Evolutionary conservation across 768 basidiomycete genomes (phyloP).

Genomic region (Neoboletus subvelutipes): DNA sequence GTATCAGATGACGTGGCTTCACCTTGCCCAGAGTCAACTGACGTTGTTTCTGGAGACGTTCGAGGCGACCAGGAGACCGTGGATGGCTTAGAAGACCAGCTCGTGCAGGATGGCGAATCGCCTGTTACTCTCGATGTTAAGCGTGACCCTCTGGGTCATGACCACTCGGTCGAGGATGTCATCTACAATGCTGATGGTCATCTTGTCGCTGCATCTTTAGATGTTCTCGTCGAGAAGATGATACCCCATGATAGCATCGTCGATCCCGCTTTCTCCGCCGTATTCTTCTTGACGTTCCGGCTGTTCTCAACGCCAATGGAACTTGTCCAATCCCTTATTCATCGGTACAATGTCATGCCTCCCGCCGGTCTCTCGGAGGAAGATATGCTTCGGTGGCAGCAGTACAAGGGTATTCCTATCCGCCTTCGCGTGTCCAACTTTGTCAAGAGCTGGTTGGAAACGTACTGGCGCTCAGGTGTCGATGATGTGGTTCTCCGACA

Average conservation of each 20-base stretch:
- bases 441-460: slow-evolving; percentile 92
- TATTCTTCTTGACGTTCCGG: slow-evolving; percentile 96
- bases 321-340: slow-evolving; percentile 73
- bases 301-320: slow-evolving; percentile 80
- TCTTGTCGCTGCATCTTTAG: slow-evolving; percentile 87
- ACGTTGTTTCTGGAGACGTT: slow-evolving; percentile 57
- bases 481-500: slow-evolving; percentile 65
- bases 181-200: slow-evolving; percentile 88
- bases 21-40: slow-evolving; percentile 26
- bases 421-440: slow-evolving; percentile 90
- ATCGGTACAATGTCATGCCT: slow-evolving; percentile 79
- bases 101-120: slow-evolving; percentile 52
- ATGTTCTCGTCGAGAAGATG: slow-evolving; percentile 93
- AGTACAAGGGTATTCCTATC: slow-evolving; percentile 85
- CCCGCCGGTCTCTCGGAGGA: slow-evolving; percentile 55
- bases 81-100: slow-evolving; percentile 50
- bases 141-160: slow-evolving; percentile 54
- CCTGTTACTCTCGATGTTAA: slow-evolving; percentile 41
- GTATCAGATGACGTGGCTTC: slow-evolving; percentile 33
- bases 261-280: slow-evolving; percentile 80
- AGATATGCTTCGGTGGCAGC: slow-evolving; percentile 75
- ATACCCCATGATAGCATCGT: slow-evolving; percentile 92
- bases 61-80: slow-evolving; percentile 33
- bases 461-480: slow-evolving; percentile 77
- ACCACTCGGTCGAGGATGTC: slow-evolving; percentile 82